phyloP scores from a whole-genome alignment of 768 basidiomycete species.

The Lentinula aciculospora region DNA sequence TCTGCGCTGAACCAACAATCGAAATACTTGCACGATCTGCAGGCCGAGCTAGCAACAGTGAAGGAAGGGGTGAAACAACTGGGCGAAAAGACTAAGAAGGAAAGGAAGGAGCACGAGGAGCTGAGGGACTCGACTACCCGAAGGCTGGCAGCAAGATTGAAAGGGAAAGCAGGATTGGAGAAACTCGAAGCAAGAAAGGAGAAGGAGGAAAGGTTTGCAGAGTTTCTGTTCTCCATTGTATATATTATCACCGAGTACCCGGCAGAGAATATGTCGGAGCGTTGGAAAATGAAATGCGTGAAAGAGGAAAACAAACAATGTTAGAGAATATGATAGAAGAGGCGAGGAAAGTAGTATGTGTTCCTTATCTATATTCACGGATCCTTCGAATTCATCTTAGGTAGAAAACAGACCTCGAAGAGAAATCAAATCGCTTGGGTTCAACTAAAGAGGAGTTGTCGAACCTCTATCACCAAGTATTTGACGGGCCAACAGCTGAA shows the following conservation, averaged over 20 bases:
- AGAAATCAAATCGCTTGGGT: constrained; percentile 24
- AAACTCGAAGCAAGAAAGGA: constrained; percentile 35
- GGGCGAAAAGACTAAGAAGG: constrained; percentile 34
- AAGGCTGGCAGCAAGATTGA: constrained; percentile 31
- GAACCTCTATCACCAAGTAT: constrained; percentile 32
- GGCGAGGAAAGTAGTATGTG: constrained; percentile 29
- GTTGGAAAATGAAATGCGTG: constrained; percentile 33
- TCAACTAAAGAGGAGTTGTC: constrained; percentile 29
- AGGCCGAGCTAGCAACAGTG: constrained; percentile 19
- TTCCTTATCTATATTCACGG: neutral
- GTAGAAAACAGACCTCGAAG: constrained; percentile 27
- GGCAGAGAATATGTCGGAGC: constrained; percentile 41
- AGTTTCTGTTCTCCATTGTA: neutral
- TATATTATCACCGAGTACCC: neutral
- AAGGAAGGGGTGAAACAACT: constrained; percentile 22
- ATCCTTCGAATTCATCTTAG: neutral
- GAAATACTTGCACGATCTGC: constrained; percentile 27
- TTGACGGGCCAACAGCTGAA: constrained; percentile 38
- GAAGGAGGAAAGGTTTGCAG: constrained; percentile 38
- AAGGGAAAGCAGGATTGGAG: constrained; percentile 28
- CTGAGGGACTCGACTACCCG: constrained; percentile 33
- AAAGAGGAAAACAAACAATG: constrained; percentile 26
- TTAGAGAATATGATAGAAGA: constrained; percentile 27
- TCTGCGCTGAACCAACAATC: constrained; percentile 31
- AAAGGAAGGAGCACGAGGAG: constrained; percentile 36